Conservation (phyloP, 2,329 filamentous ascomycete genomes). For the Paecilomyces sp. region DNA sequence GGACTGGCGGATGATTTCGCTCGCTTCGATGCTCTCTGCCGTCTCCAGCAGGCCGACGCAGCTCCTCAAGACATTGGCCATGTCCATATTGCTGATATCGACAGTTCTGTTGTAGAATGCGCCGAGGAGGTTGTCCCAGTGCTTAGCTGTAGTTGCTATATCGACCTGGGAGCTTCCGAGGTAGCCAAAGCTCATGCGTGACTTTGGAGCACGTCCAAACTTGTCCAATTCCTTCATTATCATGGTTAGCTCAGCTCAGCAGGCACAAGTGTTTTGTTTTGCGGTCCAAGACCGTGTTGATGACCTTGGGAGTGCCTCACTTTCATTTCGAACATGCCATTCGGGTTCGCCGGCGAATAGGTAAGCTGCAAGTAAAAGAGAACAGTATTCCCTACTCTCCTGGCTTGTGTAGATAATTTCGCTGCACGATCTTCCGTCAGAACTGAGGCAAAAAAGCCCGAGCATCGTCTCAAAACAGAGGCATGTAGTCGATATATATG, state of each 20-base stretch:
- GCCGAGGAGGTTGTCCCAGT: constrained; percentile 40
- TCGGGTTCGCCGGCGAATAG: constrained; percentile 1
- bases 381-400: constrained; percentile 13
- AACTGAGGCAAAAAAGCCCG: constrained; percentile 12
- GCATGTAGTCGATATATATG: constrained; percentile 35
- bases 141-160: constrained; percentile 10
- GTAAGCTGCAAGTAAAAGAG: constrained; percentile 16
- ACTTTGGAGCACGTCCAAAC: constrained; percentile 19
- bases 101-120: constrained; percentile 40
- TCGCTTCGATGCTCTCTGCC: constrained; percentile 41
- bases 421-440: constrained; percentile 16
- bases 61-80: constrained; percentile 33
- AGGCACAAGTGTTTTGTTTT: background rate
- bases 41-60: constrained; percentile 37
- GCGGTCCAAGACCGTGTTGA: too few species aligned
- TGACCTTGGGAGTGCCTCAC: background rate
- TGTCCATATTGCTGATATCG: constrained; percentile 30
- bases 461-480: constrained; percentile 13
- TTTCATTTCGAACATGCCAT: constrained; percentile 7
- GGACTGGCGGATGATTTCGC: constrained; percentile 34
- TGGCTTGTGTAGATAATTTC: constrained; percentile 18
- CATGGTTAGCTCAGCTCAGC: background rate
- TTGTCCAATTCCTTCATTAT: constrained; percentile 25
- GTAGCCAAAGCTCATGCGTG: background rate
- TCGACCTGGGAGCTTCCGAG: constrained; percentile 2